Evolutionary conservation across 2,329 filamentous ascomycete species (phyloP), one percentile per base, ranked within the genome.

Genomic region (Aspergillus sp.): DNA sequence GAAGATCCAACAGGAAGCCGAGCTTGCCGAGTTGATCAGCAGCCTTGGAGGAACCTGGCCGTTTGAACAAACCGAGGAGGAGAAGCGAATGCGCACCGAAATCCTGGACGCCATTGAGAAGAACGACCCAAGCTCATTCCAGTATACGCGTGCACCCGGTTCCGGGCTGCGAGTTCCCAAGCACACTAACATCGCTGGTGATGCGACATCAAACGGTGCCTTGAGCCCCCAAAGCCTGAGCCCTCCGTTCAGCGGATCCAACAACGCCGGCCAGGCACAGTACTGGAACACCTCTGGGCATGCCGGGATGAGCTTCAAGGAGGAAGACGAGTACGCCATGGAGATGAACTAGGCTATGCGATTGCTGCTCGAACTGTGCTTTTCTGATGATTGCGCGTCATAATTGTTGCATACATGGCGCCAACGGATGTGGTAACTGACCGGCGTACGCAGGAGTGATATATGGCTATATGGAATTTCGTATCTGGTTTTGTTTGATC

Each of bases 61-160:
- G 1, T 93, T 95, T 68, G 88, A 92, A 68, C 81, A 90, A 64
- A 91, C 88, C 2, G 95, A 99, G 63, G 95, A 98, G 55, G 93
- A 98, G 80, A 89, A 88, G 73, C 89, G 95, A 42, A 98, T 99
- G 95, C 90, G 93, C 63, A 91, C 89, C 1, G 95, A 99, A 75
- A 85, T 98, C 48, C 83, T 92, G 72, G 91, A 96, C 68, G 89
- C 93, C 17, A 85, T 97, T 70, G 82, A 89, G 72, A 93, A 89
- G 80, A 95, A 92, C 63, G 89, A 90, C 45, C 79, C 83, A 7
- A 82, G 82, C 34, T 87, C 83, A n/a, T 93, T 96, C 72, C 84
- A 85, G 12, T 99, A 99, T 78, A 90, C 91, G 22, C 88, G 95
- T 59, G 87, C 86, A 15, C 85, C 89, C 27, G 93, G 93, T 37